These are phyloP conservation scores for Sclerospora graminicola DNA, from an alignment of 352 stramenopile genomes.

Conservation along the genomic window DNA sequence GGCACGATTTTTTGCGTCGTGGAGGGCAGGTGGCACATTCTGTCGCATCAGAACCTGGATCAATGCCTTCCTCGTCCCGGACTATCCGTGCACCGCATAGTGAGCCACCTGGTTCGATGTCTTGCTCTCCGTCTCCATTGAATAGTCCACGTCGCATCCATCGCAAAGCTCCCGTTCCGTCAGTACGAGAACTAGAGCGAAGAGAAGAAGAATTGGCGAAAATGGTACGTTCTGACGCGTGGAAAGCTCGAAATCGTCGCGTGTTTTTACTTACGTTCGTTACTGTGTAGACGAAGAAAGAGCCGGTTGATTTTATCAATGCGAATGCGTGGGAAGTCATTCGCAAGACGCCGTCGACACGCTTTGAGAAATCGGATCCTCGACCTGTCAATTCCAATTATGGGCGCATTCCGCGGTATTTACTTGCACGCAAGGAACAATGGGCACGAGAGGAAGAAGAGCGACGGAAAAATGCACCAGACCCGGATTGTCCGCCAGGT, in stretches of 20 bases:
- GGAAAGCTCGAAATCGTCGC: background rate
- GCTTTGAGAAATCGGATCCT: slow-evolving; percentile 2
- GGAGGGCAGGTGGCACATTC: slow-evolving; percentile 7
- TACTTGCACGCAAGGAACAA: slow-evolving; percentile 63
- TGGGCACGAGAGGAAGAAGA: slow-evolving; percentile 83
- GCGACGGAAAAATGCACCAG: slow-evolving; percentile 47
- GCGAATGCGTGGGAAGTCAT: slow-evolving; percentile 75
- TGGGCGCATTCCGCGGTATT: slow-evolving; percentile 57
- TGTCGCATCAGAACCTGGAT: slow-evolving; percentile 3
- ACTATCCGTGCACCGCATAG: slow-evolving; percentile 8
- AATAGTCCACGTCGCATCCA: slow-evolving; percentile 7
- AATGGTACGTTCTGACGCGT: slow-evolving; percentile 15
- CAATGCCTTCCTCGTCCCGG: slow-evolving; percentile 5
- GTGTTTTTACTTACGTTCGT: slow-evolving; percentile 1
- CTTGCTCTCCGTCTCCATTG: slow-evolving; percentile 3
- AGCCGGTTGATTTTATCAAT: slow-evolving; percentile 57
- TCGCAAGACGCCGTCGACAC: slow-evolving; percentile 26
- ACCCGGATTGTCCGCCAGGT: slow-evolving; percentile 78
- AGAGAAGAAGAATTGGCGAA: slow-evolving; percentile 27
- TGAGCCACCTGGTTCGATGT: slow-evolving; percentile 5
- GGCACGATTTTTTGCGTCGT: slow-evolving; percentile 27
- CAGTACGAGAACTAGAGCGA: slow-evolving; percentile 34
- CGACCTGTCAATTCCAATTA: slow-evolving; percentile 24
- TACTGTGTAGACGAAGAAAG: slow-evolving; percentile 36
- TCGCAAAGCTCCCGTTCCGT: slow-evolving; percentile 40